Percentiles rank a stretch among this genome's conserved stretches.
Conservation (phyloP, 768 basidiomycete species). For the Amanita pseudoporphyria region DNA sequence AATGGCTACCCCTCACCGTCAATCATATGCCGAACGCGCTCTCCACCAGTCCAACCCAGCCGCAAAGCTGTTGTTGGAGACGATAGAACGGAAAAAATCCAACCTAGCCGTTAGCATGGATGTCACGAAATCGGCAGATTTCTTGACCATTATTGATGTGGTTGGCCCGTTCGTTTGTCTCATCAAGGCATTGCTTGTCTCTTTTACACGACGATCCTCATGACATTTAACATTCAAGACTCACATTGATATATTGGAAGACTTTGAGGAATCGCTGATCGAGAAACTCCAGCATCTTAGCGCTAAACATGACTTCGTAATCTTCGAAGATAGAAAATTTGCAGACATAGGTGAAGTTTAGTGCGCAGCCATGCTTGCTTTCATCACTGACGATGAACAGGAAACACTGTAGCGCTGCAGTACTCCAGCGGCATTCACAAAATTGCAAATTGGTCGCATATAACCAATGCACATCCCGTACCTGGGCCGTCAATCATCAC, state of each 20-base stretch:
- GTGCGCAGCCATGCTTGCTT: not conserved
- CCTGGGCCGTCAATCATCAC: slow-evolving; percentile 92
- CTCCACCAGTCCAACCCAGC: slow-evolving; percentile 58
- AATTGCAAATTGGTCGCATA: slow-evolving; percentile 92
- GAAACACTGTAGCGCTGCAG: slow-evolving; percentile 93
- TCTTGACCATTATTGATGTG: slow-evolving; percentile 77
- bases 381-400: slow-evolving; percentile 30
- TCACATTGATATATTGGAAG: slow-evolving; percentile 91
- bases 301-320: slow-evolving; percentile 80
- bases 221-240: slow-evolving; percentile 48
- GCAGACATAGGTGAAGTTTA: slow-evolving; percentile 82
- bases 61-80: slow-evolving; percentile 67
- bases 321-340: slow-evolving; percentile 98
- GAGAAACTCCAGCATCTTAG: slow-evolving; percentile 61
- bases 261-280: slow-evolving; percentile 72
- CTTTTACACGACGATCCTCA: slow-evolving; percentile 12
- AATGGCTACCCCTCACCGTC: slow-evolving; percentile 24
- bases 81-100: slow-evolving; percentile 78
- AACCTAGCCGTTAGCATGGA: slow-evolving; percentile 97
- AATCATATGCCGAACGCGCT: slow-evolving; percentile 57
- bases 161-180: slow-evolving; percentile 90
- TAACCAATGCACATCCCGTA: slow-evolving; percentile 94
- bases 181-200: slow-evolving; percentile 62
- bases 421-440: slow-evolving; percentile 90
- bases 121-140: slow-evolving; percentile 70